Base-by-base conservation (phyloP, 257 asterid genomes). In the Fraxinus pennsylvanica region DNA sequence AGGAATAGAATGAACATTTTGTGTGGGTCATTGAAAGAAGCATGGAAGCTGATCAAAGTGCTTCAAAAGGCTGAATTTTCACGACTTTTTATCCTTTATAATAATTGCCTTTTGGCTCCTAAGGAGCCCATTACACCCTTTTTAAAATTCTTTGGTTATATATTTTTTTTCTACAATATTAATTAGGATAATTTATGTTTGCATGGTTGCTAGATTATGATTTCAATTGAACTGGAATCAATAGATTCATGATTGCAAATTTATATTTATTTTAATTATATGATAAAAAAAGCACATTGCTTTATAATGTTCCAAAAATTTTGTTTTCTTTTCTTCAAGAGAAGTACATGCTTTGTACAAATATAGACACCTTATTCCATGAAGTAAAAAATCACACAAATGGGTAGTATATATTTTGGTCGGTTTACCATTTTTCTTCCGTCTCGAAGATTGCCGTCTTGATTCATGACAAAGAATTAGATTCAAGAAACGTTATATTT, bases 11-110 rank as follows among this genome's bases (percentile, higher is more conserved):
- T 32, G 85, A 82, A 82, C 52, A 43, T 54, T 54, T 54, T 54
- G 10, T 21, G 25, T 17, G 65, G 87, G 89, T 68, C 83, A 84
- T 86, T 85, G 15, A 79, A 78, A 65, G 81, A 78, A 80, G 89
- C 87, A 84, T 81, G 94, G 81, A 83, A 82, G 25, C n/a, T 54
- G 65, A 78, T 17, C 66, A 71, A 86, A 88, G 92, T 87, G 93
- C 87, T 89, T 80, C 63, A 77, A 76, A 90, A 91, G 86, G 93
- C 86, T 82, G 89, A 77, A 74, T 12, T 83, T 90, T 86, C 71
- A 74, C 72, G 88, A 61, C 83, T 86, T 85, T 78, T 84, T 89
- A 2, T 89, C 75, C 73, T 71, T 76, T 68, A 35, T 74, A 78
- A 77, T 54, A 52, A 66, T 54, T 67, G 43, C 63, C 79, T 76